Evolutionary conservation across 345 rosid species (phyloP), one percentile per base, ranked within the genome.

Genomic region (Brassica carinata): DNA sequence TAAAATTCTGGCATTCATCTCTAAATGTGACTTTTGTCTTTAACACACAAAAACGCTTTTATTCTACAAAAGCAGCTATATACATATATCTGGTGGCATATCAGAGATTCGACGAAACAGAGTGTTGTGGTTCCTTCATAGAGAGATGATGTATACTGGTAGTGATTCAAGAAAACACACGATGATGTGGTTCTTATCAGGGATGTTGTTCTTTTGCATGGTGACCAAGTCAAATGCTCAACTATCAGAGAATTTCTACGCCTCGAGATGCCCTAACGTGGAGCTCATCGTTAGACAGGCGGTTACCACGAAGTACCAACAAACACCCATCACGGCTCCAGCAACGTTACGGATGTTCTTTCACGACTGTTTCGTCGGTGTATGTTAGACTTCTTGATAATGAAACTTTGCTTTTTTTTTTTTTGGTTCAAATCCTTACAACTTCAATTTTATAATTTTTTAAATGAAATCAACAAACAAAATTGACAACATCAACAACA

Each of bases 351-450:
- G 98, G 23, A 82, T 95, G 38, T 93, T 95, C 82, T 95, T 91
- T 82, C 99, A 95, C 69, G 99, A 95, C 69, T 95, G 99, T 84
- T 93, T 95, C 43, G 86, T 93, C 29, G 84, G 77, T 84, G 98
- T 94, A 84, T 29, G 66, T 23, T n/a, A n/a, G n/a, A n/a, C n/a
- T n/a, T n/a, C n/a, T n/a, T n/a, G n/a, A n/a, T n/a, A n/a, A n/a
- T n/a, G n/a, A n/a, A n/a, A n/a, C n/a, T n/a, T n/a, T n/a, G n/a
- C n/a, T n/a, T n/a, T n/a, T n/a, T 19, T 19, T 19, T 19, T 19
- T 19, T 19, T 19, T 19, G 23, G 23, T 19, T 19, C 23, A 19
- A 19, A 19, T 31, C 34, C 34, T 31, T 31, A 31, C 34, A 4
- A 31, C 34, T 19, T 34, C 38, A 34, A 36, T 36, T 27, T 2